These are phyloP conservation scores for Fusarium tanahbumbuense DNA, from an alignment of 2,329 filamentous ascomycete genomes.

Conservation along the genomic window DNA sequence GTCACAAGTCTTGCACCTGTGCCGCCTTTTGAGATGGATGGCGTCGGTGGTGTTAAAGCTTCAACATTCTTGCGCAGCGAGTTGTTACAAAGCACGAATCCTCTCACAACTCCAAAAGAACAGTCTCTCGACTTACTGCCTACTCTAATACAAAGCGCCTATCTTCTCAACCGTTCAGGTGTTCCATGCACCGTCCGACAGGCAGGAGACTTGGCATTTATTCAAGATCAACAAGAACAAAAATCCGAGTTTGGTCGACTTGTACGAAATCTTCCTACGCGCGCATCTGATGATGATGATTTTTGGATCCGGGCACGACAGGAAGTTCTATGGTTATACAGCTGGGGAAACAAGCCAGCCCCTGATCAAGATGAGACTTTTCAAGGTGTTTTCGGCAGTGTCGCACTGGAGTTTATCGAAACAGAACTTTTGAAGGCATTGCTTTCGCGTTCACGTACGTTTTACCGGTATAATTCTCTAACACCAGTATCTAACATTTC, in stretches of 20 bases:
- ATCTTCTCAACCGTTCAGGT: slow-evolving; percentile 64
- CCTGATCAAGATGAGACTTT: slow-evolving; percentile 55
- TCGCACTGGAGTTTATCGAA: slow-evolving; percentile 73
- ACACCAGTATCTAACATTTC: slow-evolving; percentile 13
- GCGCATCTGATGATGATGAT: slow-evolving; percentile 68
- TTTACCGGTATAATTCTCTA: neutral
- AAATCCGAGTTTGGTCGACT: slow-evolving; percentile 67
- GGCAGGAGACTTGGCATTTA: slow-evolving; percentile 72
- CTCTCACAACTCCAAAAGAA: slow-evolving; percentile 70
- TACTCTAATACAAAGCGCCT: slow-evolving; percentile 71
- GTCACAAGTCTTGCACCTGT: slow-evolving; percentile 57
- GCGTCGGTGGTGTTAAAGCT: slow-evolving; percentile 42
- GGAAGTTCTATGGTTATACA: slow-evolving; percentile 78
- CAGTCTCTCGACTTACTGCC: slow-evolving; percentile 70
- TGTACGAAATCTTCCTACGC: slow-evolving; percentile 64
- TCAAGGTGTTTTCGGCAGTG: slow-evolving; percentile 71
- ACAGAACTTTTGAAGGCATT: slow-evolving; percentile 77
- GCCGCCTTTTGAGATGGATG: slow-evolving; percentile 48
- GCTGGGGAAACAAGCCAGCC: slow-evolving; percentile 69
- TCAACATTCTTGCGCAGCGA: slow-evolving; percentile 52
- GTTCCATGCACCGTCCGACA: slow-evolving; percentile 62
- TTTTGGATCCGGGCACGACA: slow-evolving; percentile 72
- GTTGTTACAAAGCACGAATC: slow-evolving; percentile 70
- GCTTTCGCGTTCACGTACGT: slow-evolving; percentile 69
- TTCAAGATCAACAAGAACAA: slow-evolving; percentile 73